Conservation (phyloP, 2,329 filamentous ascomycete genomes). For the Fusarium pseudoanthophilum region DNA sequence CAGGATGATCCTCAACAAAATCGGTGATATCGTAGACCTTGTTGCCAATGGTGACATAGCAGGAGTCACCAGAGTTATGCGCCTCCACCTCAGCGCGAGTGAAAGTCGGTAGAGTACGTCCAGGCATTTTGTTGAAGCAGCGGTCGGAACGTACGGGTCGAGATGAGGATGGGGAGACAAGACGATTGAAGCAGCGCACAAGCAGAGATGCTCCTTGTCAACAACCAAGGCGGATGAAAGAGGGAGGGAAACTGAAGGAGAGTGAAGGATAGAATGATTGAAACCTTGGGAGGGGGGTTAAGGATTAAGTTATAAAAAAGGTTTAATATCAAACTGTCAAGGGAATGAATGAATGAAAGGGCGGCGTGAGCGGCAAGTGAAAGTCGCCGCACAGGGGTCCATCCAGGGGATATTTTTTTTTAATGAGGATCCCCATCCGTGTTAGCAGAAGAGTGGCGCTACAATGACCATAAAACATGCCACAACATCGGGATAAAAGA, state of each 20-base stretch:
- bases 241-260: conserved; percentile 5
- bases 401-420: conserved; percentile 43
- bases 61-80: conserved; percentile 83
- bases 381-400: conserved; percentile 40
- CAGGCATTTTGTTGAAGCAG: conserved; percentile 70
- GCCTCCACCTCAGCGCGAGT: conserved; percentile 81
- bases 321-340: conserved; percentile 28
- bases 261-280: conserved; percentile 7
- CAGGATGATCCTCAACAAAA: conserved; percentile 90
- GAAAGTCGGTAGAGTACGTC: conserved; percentile 84
- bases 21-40: conserved; percentile 96
- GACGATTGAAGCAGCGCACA: conserved; percentile 14
- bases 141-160: conserved; percentile 23
- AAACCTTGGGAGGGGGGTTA: conserved; percentile 18
- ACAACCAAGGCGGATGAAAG: background rate
- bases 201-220: conserved; percentile 19
- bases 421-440: conserved; percentile 47
- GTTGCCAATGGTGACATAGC: conserved; percentile 89
- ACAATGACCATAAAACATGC: conserved; percentile 45
- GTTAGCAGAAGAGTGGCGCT: conserved; percentile 43
- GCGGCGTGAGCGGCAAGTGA: conserved; percentile 28
- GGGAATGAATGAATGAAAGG: conserved; percentile 24
- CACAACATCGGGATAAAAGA: conserved; percentile 30
- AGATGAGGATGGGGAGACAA: conserved; percentile 8
- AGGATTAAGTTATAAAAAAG: background rate